Evolutionary conservation across 1,284 basidiomycete genomes (phyloP).

Genomic region (Ustilago nuda): DNA sequence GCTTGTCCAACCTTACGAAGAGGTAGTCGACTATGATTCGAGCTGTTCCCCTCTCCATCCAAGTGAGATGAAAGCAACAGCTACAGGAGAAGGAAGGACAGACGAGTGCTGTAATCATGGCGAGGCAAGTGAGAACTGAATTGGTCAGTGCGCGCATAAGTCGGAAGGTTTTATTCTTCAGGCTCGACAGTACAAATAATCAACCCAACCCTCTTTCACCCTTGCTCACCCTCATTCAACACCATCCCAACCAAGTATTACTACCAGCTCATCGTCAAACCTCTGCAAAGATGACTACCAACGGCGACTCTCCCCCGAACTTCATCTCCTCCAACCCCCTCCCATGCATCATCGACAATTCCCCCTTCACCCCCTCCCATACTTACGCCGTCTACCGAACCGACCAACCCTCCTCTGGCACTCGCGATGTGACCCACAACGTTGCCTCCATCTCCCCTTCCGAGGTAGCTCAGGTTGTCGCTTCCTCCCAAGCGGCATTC

Average conservation of each 20-base stretch:
- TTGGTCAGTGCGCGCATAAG: too few species aligned
- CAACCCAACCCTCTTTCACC: neutral
- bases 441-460: conserved; percentile 22
- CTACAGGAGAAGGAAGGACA: too few species aligned
- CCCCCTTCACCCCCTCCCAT: conserved; percentile 41
- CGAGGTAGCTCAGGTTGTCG: conserved; percentile 26
- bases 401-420: conserved; percentile 24
- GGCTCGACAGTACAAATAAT: neutral
- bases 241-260: neutral
- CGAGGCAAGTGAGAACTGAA: too few species aligned
- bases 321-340: conserved; percentile 35
- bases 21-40: too few species aligned
- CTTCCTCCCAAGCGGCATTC: conserved; percentile 31
- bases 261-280: neutral
- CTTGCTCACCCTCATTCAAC: neutral
- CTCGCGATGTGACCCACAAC: conserved; percentile 37
- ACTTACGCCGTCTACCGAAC: conserved; percentile 58
- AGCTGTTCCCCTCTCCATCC: too few species aligned
- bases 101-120: too few species aligned
- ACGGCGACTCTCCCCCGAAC: conserved; percentile 13
- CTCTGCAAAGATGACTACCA: conserved; percentile 17
- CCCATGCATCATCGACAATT: conserved; percentile 63
- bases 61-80: too few species aligned
- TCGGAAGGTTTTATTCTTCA: too few species aligned
- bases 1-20: too few species aligned